These are phyloP conservation scores for Wickerhamiella cacticola DNA, from an alignment of 805 yeast species.

Conservation along the genomic window DNA sequence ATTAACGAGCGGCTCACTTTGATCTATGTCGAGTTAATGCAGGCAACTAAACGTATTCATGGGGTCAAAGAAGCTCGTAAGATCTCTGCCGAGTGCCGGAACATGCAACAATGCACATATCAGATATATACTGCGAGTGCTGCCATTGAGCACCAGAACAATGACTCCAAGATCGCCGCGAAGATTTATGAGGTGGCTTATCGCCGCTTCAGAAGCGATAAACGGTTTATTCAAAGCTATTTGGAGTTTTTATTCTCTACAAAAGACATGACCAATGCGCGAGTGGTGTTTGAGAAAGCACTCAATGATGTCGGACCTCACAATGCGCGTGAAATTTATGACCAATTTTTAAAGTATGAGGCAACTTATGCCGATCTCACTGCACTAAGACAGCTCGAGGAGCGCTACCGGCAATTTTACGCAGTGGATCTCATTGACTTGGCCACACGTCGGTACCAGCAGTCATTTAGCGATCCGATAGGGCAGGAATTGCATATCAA, in stretches of 20 bases:
- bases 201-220: slow-evolving; percentile 42
- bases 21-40: slow-evolving; percentile 59
- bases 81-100: slow-evolving; percentile 59
- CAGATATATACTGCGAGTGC: slow-evolving; percentile 77
- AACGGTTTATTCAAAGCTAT: slow-evolving; percentile 55
- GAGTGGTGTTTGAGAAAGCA: slow-evolving; percentile 71
- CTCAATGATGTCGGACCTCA: slow-evolving; percentile 41
- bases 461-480: slow-evolving; percentile 13
- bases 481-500: slow-evolving; percentile 12
- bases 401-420: slow-evolving; percentile 51
- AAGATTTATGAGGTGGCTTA: slow-evolving; percentile 72
- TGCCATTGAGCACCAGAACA: slow-evolving; percentile 56
- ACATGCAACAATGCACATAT: slow-evolving; percentile 49
- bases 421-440: slow-evolving; percentile 36
- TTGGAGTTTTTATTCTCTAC: slow-evolving; percentile 56
- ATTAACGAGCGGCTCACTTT: slow-evolving; percentile 37
- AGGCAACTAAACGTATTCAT: slow-evolving; percentile 49
- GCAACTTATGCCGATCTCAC: slow-evolving; percentile 56
- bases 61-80: slow-evolving; percentile 64
- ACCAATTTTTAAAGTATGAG: slow-evolving; percentile 55
- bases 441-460: slow-evolving; percentile 23
- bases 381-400: slow-evolving; percentile 54
- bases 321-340: slow-evolving; percentile 37
- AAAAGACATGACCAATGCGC: slow-evolving; percentile 62
- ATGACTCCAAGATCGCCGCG: slow-evolving; percentile 48